phyloP scores from a whole-genome alignment of 352 stramenopile species.

The Aphanomyces invadans region DNA sequence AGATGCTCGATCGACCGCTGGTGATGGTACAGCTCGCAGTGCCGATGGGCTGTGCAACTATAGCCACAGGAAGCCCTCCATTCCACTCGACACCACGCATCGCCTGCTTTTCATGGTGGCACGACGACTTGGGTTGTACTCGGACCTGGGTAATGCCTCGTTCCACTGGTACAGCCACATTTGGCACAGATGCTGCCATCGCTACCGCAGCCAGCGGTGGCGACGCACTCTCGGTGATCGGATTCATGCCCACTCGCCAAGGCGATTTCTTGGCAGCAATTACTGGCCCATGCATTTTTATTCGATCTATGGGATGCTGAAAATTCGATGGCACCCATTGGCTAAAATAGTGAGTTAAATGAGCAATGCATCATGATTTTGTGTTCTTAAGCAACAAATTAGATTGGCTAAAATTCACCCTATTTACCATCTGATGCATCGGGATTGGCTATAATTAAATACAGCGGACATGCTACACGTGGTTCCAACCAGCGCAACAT shows the following conservation, averaged over 20 bases:
- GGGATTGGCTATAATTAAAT: too few relatives aligned
- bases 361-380: background rate
- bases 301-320: background rate
- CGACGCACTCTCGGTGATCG: background rate
- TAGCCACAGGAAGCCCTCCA: background rate
- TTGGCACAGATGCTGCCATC: background rate
- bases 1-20: background rate
- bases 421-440: too few relatives aligned
- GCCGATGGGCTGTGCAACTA: background rate
- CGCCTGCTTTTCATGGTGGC: background rate
- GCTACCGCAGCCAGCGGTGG: background rate
- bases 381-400: too few relatives aligned
- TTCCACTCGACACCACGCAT: background rate
- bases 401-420: too few relatives aligned
- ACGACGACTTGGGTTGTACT: conserved; percentile 9
- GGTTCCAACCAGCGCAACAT: too few relatives aligned
- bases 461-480: too few relatives aligned
- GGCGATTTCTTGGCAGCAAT: conserved; percentile 5
- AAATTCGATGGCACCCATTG: too few relatives aligned
- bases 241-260: background rate
- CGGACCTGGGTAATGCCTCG: conserved; percentile 21
- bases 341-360: background rate
- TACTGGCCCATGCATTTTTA: conserved; percentile 10
- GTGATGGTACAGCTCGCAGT: background rate
- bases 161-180: background rate